Evolutionary conservation across 108 stramenopile species (phyloP).

Genomic region (Asterionellopsis glacialis): DNA sequence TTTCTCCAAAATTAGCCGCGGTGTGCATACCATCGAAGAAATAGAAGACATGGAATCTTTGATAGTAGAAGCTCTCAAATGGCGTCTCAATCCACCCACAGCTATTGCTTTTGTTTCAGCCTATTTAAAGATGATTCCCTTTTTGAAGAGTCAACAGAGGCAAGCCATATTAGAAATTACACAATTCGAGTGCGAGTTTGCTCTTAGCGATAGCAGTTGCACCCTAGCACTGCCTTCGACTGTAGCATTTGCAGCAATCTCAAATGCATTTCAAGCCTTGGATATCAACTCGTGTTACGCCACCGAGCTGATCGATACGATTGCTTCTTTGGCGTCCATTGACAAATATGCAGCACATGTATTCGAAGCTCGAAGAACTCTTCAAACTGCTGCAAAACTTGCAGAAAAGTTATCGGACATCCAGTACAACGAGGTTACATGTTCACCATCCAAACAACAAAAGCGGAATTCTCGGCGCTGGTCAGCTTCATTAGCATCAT

Average conservation of each 20-base stretch:
- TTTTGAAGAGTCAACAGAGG: not conserved
- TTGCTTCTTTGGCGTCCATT: too few relatives aligned
- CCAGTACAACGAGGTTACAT: too few relatives aligned
- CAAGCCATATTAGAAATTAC: conserved; percentile 19
- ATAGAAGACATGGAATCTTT: conserved; percentile 27
- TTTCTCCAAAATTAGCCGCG: conserved; percentile 34
- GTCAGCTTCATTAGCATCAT: too few relatives aligned
- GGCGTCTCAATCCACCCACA: conserved; percentile 31
- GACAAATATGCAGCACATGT: too few relatives aligned
- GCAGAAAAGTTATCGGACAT: too few relatives aligned
- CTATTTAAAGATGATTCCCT: conserved; percentile 14
- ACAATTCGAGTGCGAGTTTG: conserved; percentile 30
- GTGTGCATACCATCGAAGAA: conserved; percentile 24
- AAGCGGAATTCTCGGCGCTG: too few relatives aligned
- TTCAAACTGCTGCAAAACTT: too few relatives aligned
- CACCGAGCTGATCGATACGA: too few relatives aligned
- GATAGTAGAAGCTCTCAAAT: conserved; percentile 22
- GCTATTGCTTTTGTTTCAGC: conserved; percentile 21
- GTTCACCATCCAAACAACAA: too few relatives aligned
- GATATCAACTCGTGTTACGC: too few relatives aligned
- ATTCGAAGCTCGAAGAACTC: too few relatives aligned
- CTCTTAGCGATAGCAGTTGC: conserved; percentile 20
- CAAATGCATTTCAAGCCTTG: conserved; percentile 16
- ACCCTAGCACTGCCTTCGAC: conserved; percentile 12
- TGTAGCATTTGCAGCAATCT: conserved; percentile 28